Percentiles rank a stretch among this genome's conserved stretches.
Conservation (phyloP, 1,139 yeast genomes). For the Lizanozyma gosingica region DNA sequence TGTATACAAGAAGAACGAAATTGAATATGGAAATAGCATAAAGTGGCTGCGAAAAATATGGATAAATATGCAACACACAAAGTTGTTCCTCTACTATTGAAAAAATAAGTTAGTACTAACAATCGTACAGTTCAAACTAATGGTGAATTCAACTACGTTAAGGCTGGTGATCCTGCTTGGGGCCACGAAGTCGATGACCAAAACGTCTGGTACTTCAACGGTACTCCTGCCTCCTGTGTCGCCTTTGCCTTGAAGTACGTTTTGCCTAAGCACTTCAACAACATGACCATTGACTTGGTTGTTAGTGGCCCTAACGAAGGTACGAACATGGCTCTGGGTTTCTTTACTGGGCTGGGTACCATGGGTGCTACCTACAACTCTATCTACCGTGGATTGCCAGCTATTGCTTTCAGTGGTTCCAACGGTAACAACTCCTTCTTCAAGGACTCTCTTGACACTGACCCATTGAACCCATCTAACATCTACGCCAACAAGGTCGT, state of each 20-base stretch:
- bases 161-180: conserved; percentile 35
- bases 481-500: conserved; percentile 32
- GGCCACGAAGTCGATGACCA: conserved; percentile 29
- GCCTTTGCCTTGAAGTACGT: conserved; percentile 33
- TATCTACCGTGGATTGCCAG: conserved; percentile 35
- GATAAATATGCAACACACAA: too few relatives aligned
- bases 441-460: conserved; percentile 25
- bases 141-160: conserved; percentile 30
- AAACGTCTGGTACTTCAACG: conserved; percentile 39
- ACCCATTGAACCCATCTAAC: conserved; percentile 25
- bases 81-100: too few relatives aligned
- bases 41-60: neutral
- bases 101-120: too few relatives aligned
- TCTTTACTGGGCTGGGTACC: conserved; percentile 35
- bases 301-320: conserved; percentile 42
- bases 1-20: too few relatives aligned
- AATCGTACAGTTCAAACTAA: conserved; percentile 15
- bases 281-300: conserved; percentile 29
- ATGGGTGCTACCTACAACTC: conserved; percentile 34
- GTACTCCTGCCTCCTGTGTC: conserved; percentile 36
- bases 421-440: conserved; percentile 33
- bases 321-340: conserved; percentile 27
- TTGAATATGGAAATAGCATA: too few relatives aligned
- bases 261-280: conserved; percentile 23
- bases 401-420: conserved; percentile 30